Evolutionary conservation across 257 asterid genomes (phyloP).

Genomic region (Nicotiana sylvestris): DNA sequence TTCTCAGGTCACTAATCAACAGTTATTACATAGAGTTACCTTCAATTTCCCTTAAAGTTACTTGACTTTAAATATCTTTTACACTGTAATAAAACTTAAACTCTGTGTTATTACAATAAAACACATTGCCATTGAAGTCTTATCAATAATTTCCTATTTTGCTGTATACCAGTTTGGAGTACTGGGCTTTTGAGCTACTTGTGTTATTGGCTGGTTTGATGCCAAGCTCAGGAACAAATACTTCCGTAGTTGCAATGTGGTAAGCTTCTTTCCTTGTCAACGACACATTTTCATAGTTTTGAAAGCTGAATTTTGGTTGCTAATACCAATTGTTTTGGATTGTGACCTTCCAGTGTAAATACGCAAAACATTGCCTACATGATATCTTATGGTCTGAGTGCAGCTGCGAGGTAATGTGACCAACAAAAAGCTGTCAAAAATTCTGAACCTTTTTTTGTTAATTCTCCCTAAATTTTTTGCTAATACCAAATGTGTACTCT

Average conservation of each 20-base stretch:
- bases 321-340: neutral
- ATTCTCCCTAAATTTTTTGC: neutral
- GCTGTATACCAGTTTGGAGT: conserved; percentile 54
- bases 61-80: too few relatives aligned
- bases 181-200: conserved; percentile 86
- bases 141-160: neutral
- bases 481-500: neutral
- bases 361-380: conserved; percentile 44
- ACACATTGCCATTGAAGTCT: neutral
- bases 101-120: neutral
- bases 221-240: conserved; percentile 67
- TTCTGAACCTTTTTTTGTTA: neutral
- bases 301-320: neutral
- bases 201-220: conserved; percentile 81
- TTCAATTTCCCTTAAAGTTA: too few relatives aligned
- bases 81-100: too few relatives aligned
- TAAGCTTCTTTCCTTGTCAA: conserved; percentile 20
- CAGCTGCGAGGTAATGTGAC: conserved; percentile 68
- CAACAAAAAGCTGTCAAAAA: neutral
- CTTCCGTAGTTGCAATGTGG: conserved; percentile 89
- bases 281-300: neutral
- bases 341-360: conserved; percentile 27
- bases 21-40: too few relatives aligned
- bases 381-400: conserved; percentile 75
- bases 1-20: too few relatives aligned